Percentiles rank a stretch among this genome's conserved stretches.
These are phyloP conservation scores for Phlegmacium glaucopus DNA, from an alignment of 768 basidiomycete genomes.

Conservation along the genomic window DNA sequence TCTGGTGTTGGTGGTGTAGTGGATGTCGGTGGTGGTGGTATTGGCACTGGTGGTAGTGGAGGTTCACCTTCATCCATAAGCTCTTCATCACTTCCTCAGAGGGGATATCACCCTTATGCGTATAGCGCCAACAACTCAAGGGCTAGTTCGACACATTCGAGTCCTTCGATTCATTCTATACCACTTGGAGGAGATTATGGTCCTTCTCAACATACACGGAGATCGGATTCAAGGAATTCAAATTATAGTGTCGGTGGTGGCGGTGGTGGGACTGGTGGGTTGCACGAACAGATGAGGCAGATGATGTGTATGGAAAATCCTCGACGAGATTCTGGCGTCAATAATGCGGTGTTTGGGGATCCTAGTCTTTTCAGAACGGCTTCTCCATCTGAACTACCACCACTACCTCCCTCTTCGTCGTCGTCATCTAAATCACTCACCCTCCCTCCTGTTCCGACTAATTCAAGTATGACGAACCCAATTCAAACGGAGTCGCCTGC, in stretches of 20 bases:
- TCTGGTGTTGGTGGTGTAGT: slow-evolving; percentile 26
- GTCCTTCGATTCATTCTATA: slow-evolving; percentile 39
- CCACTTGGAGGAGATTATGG: slow-evolving; percentile 28
- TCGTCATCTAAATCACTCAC: no score
- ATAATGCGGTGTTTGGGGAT: slow-evolving; percentile 21
- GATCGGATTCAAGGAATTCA: slow-evolving; percentile 40
- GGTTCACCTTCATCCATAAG: no score
- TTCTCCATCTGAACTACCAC: no score
- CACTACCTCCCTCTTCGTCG: no score
- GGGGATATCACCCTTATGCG: slow-evolving; percentile 60
- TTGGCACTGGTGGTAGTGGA: slow-evolving; percentile 12
- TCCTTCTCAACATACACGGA: slow-evolving; percentile 9
- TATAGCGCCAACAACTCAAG: slow-evolving; percentile 35
- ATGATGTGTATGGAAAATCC: slow-evolving; percentile 32
- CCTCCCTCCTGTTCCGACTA: neutral
- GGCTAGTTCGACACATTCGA: slow-evolving; percentile 41
- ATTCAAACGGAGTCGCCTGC: slow-evolving; percentile 38
- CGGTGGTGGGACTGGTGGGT: slow-evolving; percentile 22
- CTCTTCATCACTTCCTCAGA: slow-evolving; percentile 6
- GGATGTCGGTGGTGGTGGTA: slow-evolving; percentile 19
- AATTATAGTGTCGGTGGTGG: slow-evolving; percentile 16
- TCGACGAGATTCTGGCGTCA: slow-evolving; percentile 5
- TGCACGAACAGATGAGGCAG: slow-evolving; percentile 44
- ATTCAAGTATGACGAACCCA: neutral
- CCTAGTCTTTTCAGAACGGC: no score